A percentile compares a stretch with the other conserved stretches of the same genome.
Conservation (phyloP, 352 stramenopile species). For the Phytophthora hybrid region DNA sequence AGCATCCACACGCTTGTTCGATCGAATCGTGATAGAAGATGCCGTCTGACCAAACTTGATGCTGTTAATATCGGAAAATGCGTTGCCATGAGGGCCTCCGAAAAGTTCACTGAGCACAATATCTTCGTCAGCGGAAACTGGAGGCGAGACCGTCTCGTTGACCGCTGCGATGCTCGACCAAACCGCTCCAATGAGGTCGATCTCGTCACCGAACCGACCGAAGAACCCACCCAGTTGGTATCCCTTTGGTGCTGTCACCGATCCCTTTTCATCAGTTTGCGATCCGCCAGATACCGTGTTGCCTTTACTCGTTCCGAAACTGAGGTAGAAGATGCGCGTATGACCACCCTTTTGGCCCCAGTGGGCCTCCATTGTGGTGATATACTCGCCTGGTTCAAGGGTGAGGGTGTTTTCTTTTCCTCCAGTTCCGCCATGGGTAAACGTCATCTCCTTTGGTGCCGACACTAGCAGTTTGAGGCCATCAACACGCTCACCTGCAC, state of each 20-base stretch:
- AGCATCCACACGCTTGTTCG: conserved; percentile 44
- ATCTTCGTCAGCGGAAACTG: conserved; percentile 24
- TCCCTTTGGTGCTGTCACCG: conserved; percentile 20
- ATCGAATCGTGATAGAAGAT: conserved; percentile 28
- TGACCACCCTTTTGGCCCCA: conserved; percentile 10
- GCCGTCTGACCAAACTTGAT: conserved; percentile 31
- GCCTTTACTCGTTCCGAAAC: conserved; percentile 19
- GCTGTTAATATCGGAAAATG: conserved; percentile 37
- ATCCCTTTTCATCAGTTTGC: conserved; percentile 22
- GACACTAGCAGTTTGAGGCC: conserved; percentile 21
- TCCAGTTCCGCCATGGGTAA: conserved; percentile 31
- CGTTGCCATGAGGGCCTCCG: conserved; percentile 27
- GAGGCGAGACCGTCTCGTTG: conserved; percentile 18
- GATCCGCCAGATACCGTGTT: conserved; percentile 21
- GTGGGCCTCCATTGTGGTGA: conserved; percentile 25
- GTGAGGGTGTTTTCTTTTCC: conserved; percentile 16
- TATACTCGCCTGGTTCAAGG: conserved; percentile 23
- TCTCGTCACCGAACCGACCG: conserved; percentile 26
- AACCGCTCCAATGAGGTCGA: conserved; percentile 28
- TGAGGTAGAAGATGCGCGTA: conserved; percentile 29
- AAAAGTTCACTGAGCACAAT: conserved; percentile 31
- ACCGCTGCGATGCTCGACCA: conserved; percentile 38
- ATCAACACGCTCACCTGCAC: conserved; percentile 37
- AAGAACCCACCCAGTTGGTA: conserved; percentile 34
- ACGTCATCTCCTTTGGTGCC: conserved; percentile 23